These are phyloP conservation scores for Dalbergia oliveri DNA, from an alignment of 306 rosid genomes.

Conservation along the genomic window DNA sequence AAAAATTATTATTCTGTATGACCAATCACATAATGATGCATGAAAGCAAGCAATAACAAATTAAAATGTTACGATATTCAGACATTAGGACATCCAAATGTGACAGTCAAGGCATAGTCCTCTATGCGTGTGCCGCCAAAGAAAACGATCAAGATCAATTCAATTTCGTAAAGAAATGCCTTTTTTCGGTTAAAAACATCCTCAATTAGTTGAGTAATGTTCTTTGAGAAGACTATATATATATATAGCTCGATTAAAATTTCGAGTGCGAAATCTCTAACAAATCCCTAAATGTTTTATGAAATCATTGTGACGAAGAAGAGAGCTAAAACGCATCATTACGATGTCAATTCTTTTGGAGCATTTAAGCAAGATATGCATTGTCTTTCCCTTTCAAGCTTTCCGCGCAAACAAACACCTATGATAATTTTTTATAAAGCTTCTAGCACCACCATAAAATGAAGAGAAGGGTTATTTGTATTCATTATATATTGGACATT, in stretches of 20 bases:
- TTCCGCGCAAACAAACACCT: neutral
- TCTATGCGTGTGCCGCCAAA: no score
- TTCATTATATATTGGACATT: no score
- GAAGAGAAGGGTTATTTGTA: no score
- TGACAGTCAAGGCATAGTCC: neutral
- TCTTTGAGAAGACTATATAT: neutral
- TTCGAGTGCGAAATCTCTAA: neutral
- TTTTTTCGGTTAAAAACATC: neutral
- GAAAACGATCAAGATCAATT: neutral
- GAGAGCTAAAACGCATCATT: neutral
- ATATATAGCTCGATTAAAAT: no score
- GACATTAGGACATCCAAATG: neutral
- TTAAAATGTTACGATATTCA: neutral
- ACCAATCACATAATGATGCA: neutral
- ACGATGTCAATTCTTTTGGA: neutral
- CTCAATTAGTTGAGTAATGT: neutral
- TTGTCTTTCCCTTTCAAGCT: neutral
- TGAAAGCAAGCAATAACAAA: neutral
- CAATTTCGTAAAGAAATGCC: neutral
- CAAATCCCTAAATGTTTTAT: neutral
- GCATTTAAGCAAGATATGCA: neutral
- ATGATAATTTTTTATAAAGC: neutral
- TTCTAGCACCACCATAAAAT: neutral
- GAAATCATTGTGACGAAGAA: conserved; percentile 24
- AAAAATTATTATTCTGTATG: neutral